Conservation (phyloP, 768 basidiomycete species). For the Crepidotus variabilis region DNA sequence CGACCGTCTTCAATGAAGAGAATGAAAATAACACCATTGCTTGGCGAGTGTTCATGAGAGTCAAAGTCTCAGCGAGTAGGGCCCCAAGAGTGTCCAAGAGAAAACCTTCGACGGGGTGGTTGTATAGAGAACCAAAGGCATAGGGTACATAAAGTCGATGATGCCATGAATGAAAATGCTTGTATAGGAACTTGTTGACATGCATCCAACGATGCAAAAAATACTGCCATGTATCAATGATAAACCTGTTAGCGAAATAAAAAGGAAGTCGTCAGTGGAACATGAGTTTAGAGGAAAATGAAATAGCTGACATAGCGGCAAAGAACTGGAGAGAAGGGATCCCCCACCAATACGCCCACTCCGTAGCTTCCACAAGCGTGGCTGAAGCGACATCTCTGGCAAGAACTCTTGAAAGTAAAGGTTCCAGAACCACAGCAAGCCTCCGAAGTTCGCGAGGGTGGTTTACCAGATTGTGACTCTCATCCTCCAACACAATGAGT, state of each 20-base stretch:
- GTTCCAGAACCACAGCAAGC: conserved; percentile 35
- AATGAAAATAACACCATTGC: conserved; percentile 79
- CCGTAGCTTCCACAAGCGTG: conserved; percentile 37
- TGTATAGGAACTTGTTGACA: conserved; percentile 85
- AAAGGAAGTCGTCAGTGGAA: conserved; percentile 7
- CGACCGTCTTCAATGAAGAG: conserved; percentile 89
- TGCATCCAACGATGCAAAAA: conserved; percentile 94
- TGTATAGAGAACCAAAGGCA: conserved; percentile 95
- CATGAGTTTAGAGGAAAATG: background rate
- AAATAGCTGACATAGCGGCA: conserved; percentile 73
- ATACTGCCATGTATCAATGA: conserved; percentile 98
- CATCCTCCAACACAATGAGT: conserved; percentile 57
- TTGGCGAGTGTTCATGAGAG: conserved; percentile 76
- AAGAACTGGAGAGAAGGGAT: conserved; percentile 73
- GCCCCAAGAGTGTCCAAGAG: conserved; percentile 84
- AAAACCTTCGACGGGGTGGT: conserved; percentile 95
- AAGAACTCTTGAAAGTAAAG: conserved; percentile 20
- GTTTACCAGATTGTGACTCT: conserved; percentile 21
- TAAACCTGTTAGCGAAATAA: conserved; percentile 53
- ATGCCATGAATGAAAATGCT: conserved; percentile 89
- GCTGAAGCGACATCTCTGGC: conserved; percentile 40
- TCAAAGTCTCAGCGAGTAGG: conserved; percentile 64
- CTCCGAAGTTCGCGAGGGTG: conserved; percentile 42
- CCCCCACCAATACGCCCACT: conserved; percentile 90
- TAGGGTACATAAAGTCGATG: conserved; percentile 97